phyloP scores from a whole-genome alignment of 169 alveolate species.

The Babesia bigemina region DNA sequence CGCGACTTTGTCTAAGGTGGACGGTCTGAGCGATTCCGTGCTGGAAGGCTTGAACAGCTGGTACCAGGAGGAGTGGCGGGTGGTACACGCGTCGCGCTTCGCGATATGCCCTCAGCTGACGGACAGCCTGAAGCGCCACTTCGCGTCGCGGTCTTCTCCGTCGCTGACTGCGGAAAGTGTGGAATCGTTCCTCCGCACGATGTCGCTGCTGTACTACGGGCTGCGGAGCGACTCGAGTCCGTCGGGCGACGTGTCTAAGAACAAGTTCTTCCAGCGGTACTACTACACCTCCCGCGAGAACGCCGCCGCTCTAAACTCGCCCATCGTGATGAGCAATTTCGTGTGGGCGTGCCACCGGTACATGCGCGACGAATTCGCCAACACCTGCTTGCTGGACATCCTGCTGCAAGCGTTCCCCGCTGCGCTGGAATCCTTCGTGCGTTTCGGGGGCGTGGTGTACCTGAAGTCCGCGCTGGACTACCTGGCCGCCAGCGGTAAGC shows the following conservation, averaged over 20 bases:
- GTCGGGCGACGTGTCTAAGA: constrained; percentile 45
- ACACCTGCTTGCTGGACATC: constrained; percentile 55
- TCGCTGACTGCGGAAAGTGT: constrained; percentile 24
- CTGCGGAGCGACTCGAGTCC: constrained; percentile 39
- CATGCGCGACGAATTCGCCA: constrained; percentile 59
- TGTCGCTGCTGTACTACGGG: constrained; percentile 51
- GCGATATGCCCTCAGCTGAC: neutral
- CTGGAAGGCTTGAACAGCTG: constrained; percentile 24
- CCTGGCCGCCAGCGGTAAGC: constrained; percentile 47
- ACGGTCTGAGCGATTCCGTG: constrained; percentile 16
- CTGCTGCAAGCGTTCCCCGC: constrained; percentile 65
- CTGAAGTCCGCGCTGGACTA: constrained; percentile 36
- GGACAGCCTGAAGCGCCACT: constrained; percentile 20
- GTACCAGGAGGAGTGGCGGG: constrained; percentile 50
- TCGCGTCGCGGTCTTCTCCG: constrained; percentile 1
- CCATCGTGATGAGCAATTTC: constrained; percentile 55
- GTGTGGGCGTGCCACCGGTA: constrained; percentile 51
- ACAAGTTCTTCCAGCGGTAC: constrained; percentile 56
- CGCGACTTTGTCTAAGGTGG: constrained; percentile 9
- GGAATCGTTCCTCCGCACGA: constrained; percentile 41
- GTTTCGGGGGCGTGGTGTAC: constrained; percentile 54
- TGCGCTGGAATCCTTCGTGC: constrained; percentile 53
- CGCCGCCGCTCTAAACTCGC: constrained; percentile 52
- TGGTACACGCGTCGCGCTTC: constrained; percentile 27
- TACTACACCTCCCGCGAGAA: constrained; percentile 65